Base-by-base conservation (phyloP, 2,329 filamentous ascomycete species). In the Pestalotiopsis sp. region DNA sequence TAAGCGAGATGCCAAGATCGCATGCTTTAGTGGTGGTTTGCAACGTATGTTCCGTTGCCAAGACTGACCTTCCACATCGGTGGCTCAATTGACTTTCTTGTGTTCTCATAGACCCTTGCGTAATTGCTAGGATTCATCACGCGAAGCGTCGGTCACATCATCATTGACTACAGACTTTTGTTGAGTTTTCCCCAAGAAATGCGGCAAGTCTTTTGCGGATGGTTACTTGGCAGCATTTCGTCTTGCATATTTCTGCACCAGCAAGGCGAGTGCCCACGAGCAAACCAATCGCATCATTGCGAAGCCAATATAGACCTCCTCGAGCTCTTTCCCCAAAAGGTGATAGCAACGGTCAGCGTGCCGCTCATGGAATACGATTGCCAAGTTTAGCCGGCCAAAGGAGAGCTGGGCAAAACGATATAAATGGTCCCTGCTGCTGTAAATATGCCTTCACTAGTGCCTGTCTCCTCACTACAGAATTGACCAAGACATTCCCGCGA, bases 51-150 rank as follows among this genome's bases (percentile, higher is more conserved):
- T 23, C 31, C 11, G 39, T 23, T 49, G 36, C 39, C 36, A 64
- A 38, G 36, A 36, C 20, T 31, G 59, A 64, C 61, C 61, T 64
- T 38, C 61, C 61, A 27, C 27, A 64, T 64, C 20, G 36, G 61
- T 64, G 12, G n/a, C 20, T 14, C n/a, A 52, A 14, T 20, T 64
- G 61, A 49, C 27, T 12, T 17, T n/a, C 45, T 52, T 52, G 17
- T 17, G 45, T n/a, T 9, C 45, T n/a, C 45, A n/a, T 52, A 52
- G 20, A 25, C 20, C 25, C 39, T 64, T 31, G 25, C 61, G 61
- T 20, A 49, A 64, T 49, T 52, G 23, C 36, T 49, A 52, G 38
- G 20, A 14, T 64, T 5, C 38, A 45, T 64, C 36, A 23, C 36
- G 61, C 23, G 39, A 64, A 64, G 38, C 38, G 14, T 52, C 23